Evolutionary conservation across 805 yeast species (phyloP), one percentile per base, ranked within the genome.

Genomic region (Sugiyamaella qingdaonensis): DNA sequence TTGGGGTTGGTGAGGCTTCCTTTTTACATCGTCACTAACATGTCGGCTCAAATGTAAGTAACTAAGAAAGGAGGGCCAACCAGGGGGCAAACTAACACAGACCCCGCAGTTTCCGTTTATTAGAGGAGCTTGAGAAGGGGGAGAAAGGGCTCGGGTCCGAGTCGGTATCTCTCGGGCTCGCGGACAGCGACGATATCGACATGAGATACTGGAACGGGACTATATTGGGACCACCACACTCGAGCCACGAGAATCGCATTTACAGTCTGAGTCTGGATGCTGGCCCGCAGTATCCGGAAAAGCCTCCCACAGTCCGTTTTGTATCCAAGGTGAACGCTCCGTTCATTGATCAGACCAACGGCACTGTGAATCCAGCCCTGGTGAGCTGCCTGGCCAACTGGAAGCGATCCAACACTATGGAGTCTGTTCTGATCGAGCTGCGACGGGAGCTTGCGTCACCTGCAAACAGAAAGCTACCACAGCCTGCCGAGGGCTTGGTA

Each of bases 181-280:
- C 88, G 21, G 92, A 88, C 63, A 83, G 86, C 57, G 96, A 88
- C 63, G 99, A 94, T 68, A 88, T 91, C 60, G 75, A 90, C 49
- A 88, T 94, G 95, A 86, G 96, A 10, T 72, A 85, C 63, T 94
- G 99, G 99, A 94, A 91, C 71, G 99, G 97, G 10, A 94, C 99
- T 33, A 92, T 94, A 49, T 75, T 94, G 59, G 99, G 99, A 0
- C 99, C 99, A 2, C 99, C 99, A 34, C 95, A 87, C 64, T 81
- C 82, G 48, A 74, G 80, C 27, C 97, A 92, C 68, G 97, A 91
- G 68, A 94, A 94, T 70, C 79, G 99, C 66, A 94, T 94, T 58
- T 94, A 94, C 69, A 84, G 88, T 34, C 75, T 94, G 52, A 82
- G 79, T 50, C 81, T 94, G 47, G 82, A 81, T 58, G 91, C 97